Percentiles rank a stretch among this genome's conserved stretches.
These are phyloP conservation scores for Yarrowia osloensis DNA, from an alignment of 805 yeast species.

Conservation along the genomic window DNA sequence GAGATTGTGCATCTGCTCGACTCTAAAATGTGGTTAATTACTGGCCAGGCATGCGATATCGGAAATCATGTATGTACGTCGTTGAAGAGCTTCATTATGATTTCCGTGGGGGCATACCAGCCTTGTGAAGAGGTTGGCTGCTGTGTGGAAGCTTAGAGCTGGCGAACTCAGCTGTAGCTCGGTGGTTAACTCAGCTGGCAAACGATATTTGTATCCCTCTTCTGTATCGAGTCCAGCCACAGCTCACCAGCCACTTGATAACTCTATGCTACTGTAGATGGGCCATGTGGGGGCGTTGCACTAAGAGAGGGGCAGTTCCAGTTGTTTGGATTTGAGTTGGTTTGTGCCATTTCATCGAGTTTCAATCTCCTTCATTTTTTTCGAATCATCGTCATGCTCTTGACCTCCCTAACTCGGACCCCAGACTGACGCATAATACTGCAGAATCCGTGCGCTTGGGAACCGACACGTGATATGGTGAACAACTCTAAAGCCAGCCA, in stretches of 20 bases:
- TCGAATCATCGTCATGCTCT: no score
- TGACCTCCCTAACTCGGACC: background rate
- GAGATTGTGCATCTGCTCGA: background rate
- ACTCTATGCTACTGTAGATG: background rate
- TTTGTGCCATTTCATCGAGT: no score
- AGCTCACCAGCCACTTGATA: background rate
- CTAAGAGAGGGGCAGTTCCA: background rate
- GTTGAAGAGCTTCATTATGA: background rate
- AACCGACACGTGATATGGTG: conserved; percentile 24
- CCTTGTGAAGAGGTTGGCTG: background rate
- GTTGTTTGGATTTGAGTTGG: background rate
- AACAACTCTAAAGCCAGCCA: conserved; percentile 25
- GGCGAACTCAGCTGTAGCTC: background rate
- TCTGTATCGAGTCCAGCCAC: background rate
- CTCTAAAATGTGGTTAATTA: background rate
- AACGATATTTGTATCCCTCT: background rate
- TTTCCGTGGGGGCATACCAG: background rate
- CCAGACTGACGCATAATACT: background rate
- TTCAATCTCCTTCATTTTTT: no score
- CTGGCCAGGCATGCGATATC: background rate
- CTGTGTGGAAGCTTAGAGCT: background rate
- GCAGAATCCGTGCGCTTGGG: conserved; percentile 8
- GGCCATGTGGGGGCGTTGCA: background rate
- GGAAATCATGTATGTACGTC: conserved; percentile 5
- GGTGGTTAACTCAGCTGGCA: no score